Evolutionary conservation across 75 land plant genomes (phyloP), one percentile per base, ranked within the genome.

Genomic region (Isoetes taiwanensis): DNA sequence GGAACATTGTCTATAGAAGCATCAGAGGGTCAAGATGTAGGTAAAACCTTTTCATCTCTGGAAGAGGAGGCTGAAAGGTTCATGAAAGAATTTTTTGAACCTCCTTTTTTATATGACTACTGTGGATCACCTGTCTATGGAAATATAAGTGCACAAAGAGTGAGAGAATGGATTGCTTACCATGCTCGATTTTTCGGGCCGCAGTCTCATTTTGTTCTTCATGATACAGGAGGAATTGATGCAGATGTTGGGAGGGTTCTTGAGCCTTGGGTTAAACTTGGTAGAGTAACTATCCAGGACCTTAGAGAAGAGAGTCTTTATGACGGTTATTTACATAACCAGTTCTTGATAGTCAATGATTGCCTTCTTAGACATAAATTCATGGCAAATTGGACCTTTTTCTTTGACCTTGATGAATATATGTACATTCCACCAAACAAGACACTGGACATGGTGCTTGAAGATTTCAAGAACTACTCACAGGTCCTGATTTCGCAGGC

Each of bases 401-500:
- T 69, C 68, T 56, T 62, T 30, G 72, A 69, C 41, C 38, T 64
- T 46, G 72, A 69, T 60, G 72, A 69, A 60, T 69, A 50, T 28
- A 10, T 69, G 37, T 54, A 63, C 43, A 41, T 69, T 19, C 11
- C 62, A 10, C 40, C 21, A 12, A 2, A 32, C 11, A 2, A 2
- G 27, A 59, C 52, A 28, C 41, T 59, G 4, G 39, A 5, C 12
- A 5, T 46, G 27, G 52, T 59, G 5, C 33, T 59, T 41, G 52
- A 38, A 41, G 21, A 24, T 2, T 34, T 38, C n/a, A 11, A 4
- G 39, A 59, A 39, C 52, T 37, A 4, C 61, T 8, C 50, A n/a
- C 50, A 46, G 50, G 16, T 46, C 16, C 16, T 46, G 50, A 19
- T 46, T 16, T 16, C 16, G 50, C 50, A 46, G 50, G 25, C 16